Evolutionary conservation across 2,329 filamentous ascomycete species (phyloP), one percentile per base, ranked within the genome.

Genomic region (Blumeria hordei): DNA sequence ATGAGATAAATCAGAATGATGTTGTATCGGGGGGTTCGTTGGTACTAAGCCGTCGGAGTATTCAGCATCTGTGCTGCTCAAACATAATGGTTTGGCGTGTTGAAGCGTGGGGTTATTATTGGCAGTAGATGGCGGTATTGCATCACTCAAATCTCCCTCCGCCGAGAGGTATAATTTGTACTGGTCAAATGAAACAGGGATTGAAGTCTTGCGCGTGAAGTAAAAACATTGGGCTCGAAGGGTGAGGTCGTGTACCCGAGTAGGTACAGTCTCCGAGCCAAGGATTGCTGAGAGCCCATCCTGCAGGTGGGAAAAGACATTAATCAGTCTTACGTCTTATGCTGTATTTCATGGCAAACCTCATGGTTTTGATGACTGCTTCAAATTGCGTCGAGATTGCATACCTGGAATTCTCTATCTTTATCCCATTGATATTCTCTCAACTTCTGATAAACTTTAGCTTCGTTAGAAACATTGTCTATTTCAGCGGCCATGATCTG

Each of bases 141-240:
- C 4, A 28, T 28, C 21, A 28, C 21, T 28, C 21, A 28, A 28
- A 28, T 28, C 21, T 28, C 21, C 21, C 21, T 57, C 54, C 55
- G 55, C 57, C 37, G 54, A 45, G n/a, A 65, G 56, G 78, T 84
- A 88, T 35, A 70, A 65, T 64, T 81, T 80, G 69, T 88, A 92
- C 53, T 69, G 69, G 54, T 76, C 69, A 60, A 83, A 85, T 64
- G 85, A 76, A 58, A 90, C 74, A 16, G 72, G 64, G 45, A 72
- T 68, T 16, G 69, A 67, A 58, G 70, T 63, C 54, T 66, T 67
- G 41, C 64, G 72, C 45, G 71, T 67, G 64, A 79, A 83, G 68
- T 83, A 86, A 68, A 82, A 85, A 65, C 75, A 79, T 65, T 81
- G 79, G 57, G 82, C 81, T 59, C 81, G 76, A 55, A 80, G 70